Base-by-base conservation (phyloP, 2,329 filamentous ascomycete genomes). In the Neonectria ditissima region DNA sequence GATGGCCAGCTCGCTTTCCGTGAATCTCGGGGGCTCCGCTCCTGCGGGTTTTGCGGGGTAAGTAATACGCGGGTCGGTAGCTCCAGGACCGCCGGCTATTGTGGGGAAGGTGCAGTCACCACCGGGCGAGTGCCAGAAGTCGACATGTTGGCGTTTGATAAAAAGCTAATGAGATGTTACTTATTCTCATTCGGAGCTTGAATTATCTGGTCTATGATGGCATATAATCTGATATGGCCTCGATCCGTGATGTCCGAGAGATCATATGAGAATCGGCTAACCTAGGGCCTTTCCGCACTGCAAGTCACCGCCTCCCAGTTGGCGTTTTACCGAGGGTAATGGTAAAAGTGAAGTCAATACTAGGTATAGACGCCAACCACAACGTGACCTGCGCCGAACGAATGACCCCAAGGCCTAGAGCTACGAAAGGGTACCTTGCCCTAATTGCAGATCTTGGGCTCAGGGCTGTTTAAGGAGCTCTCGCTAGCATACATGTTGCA, bases 11-110 rank as follows among this genome's bases (percentile, higher is more conserved):
- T 48, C 39, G 47, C 50, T 24, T 48, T 45, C 47, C 34, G 57
- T 61, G 52, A 55, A 51, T 55, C 48, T 54, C 48, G 20, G 47
- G 54, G 54, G 59, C 50, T 64, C 65, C 57, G 63, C 63, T 58
- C 41, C 54, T 22, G 54, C 54, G 48, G 45, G 18, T 55, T 37
- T 58, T 67, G 65, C 56, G 67, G 67, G 62, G 67, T 59, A 55
- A 45, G 26, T n/a, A n/a, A n/a, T n/a, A n/a, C n/a, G n/a, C 53
- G 28, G 41, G n/a, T 20, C 30, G 4, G 48, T 30, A n/a, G 47
- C 41, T n/a, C 45, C 45, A 66, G 44, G n/a, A n/a, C n/a, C 34
- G 65, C 58, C 44, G 24, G 51, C 47, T n/a, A n/a, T 11, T 66
- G 69, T 69, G 61, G 69, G 54, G 62, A 65, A 67, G 20, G 13